Evolutionary conservation across 2,329 filamentous ascomycete species (phyloP).

Genomic region (Ophiostoma sp.): DNA sequence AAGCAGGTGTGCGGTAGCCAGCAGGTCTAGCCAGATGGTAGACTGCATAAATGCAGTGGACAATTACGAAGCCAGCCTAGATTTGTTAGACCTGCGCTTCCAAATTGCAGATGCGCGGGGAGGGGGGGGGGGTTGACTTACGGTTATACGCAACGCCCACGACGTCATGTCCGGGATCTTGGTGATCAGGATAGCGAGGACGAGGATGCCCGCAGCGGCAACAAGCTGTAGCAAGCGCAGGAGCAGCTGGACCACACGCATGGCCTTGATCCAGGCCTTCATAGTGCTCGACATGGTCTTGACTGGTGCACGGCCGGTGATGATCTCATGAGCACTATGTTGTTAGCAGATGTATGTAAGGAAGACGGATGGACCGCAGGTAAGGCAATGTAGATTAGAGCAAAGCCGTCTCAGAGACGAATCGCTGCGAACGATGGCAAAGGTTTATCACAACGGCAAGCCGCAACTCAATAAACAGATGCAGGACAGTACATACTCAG

Average conservation of each 20-base stretch:
- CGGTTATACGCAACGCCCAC: slow-evolving; percentile 72
- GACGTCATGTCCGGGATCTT: slow-evolving; percentile 58
- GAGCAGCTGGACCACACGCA: slow-evolving; percentile 62
- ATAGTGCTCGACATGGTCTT: slow-evolving; percentile 63
- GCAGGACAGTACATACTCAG: slow-evolving; percentile 57
- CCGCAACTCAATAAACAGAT: no score
- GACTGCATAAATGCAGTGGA: slow-evolving; percentile 70
- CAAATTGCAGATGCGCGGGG: no score
- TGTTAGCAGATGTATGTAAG: slow-evolving; percentile 10
- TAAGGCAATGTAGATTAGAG: no score
- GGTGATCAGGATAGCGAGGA: slow-evolving; percentile 71
- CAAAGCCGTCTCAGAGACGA: no score
- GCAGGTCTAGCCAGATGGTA: slow-evolving; percentile 72
- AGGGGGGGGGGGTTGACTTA: slow-evolving; percentile 41
- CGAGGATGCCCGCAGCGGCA: slow-evolving; percentile 64
- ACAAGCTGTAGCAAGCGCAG: slow-evolving; percentile 63
- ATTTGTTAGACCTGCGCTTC: background rate
- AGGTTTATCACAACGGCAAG: no score
- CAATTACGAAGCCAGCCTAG: slow-evolving; percentile 68
- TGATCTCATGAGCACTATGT: slow-evolving; percentile 54
- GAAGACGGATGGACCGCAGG: background rate
- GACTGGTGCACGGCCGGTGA: slow-evolving; percentile 56
- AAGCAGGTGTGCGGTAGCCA: slow-evolving; percentile 66
- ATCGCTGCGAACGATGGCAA: background rate
- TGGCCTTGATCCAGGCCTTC: slow-evolving; percentile 65